Evolutionary conservation across 2,329 filamentous ascomycete species (phyloP), one percentile per base, ranked within the genome.

Genomic region (Lecanicillium sp.): DNA sequence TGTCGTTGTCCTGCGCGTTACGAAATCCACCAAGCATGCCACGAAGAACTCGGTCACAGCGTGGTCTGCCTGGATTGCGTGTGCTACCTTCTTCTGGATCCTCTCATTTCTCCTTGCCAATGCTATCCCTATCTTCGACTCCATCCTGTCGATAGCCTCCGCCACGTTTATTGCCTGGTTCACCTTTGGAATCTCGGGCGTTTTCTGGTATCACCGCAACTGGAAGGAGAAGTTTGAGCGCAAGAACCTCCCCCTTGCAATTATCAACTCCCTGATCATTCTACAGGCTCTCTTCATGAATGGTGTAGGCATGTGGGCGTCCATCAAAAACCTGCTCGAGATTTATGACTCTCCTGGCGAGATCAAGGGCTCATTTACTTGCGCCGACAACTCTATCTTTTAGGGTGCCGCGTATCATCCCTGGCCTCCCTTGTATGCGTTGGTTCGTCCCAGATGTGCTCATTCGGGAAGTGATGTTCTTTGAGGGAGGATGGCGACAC

Each of bases 191-290:
- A 51, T 61, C 49, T 54, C 51, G 36, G 56, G 47, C 43, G 46
- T 61, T 31, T 57, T 58, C 42, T 61, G 57, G 59, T 54, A 60
- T 48, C 54, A 57, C 47, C 51, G 58, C 42, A 60, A 61, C 52
- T 57, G 56, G 57, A 46, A 53, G 34, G 42, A 50, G 30, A 49
- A 52, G 36, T 56, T 58, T 33, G 48, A 35, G 34, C 48, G 39
- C 39, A 50, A 43, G 37, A 59, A 58, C 43, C 60, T 53, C 11
- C 28, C 42, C 10, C 42, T 57, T 30, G 48, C 49, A 35, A 46
- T 46, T 25, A 14, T 57, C 36, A 62, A 60, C 35, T 44, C 39
- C 11, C 51, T 57, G 36, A 53, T 59, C 19, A 54, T 61, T 17
- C 17, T 50, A 31, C 54, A 56, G 34, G 50, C 56, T 12, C 38